phyloP scores from a whole-genome alignment of 108 stramenopile genomes.

The Fistulifera solaris region DNA sequence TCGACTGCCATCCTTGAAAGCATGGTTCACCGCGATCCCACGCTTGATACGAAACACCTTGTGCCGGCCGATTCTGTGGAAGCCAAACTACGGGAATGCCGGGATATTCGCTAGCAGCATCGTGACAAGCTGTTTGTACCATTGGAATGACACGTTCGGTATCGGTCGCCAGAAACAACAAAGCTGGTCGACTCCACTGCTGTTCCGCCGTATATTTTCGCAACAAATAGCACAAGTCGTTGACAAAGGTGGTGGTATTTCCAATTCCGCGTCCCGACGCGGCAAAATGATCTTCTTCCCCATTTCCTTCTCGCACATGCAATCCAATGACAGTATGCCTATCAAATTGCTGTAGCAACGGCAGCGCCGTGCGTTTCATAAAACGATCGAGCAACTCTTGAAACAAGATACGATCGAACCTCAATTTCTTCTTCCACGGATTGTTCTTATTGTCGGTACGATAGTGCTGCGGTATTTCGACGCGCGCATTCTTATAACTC shows the following conservation, averaged over 20 bases:
- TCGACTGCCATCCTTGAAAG: slow-evolving; percentile 12
- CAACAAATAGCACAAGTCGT: slow-evolving; percentile 7
- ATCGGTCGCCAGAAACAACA: slow-evolving; percentile 49
- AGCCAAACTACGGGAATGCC: slow-evolving; percentile 9
- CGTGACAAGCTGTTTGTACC: slow-evolving; percentile 3
- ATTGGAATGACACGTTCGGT: slow-evolving; percentile 21
- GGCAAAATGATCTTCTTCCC: slow-evolving; percentile 32
- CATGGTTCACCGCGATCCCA: slow-evolving; percentile 7
- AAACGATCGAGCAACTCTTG: slow-evolving; percentile 19
- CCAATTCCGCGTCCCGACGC: slow-evolving; percentile 18
- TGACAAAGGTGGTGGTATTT: slow-evolving; percentile 12
- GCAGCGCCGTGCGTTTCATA: background rate
- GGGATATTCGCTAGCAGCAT: background rate
- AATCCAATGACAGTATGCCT: slow-evolving; percentile 43
- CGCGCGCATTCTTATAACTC: slow-evolving; percentile 24
- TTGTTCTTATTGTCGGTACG: background rate
- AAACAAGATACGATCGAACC: slow-evolving; percentile 27
- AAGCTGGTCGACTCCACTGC: slow-evolving; percentile 4
- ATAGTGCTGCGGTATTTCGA: slow-evolving; percentile 7
- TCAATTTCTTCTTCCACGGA: slow-evolving; percentile 14
- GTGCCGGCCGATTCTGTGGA: slow-evolving; percentile 16
- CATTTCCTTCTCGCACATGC: slow-evolving; percentile 51
- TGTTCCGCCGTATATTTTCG: background rate
- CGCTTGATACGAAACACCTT: slow-evolving; percentile 23
- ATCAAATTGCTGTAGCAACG: background rate